Evolutionary conservation across 805 yeast genomes (phyloP), one percentile per base, ranked within the genome.

Genomic region (Nakazawaea populi): DNA sequence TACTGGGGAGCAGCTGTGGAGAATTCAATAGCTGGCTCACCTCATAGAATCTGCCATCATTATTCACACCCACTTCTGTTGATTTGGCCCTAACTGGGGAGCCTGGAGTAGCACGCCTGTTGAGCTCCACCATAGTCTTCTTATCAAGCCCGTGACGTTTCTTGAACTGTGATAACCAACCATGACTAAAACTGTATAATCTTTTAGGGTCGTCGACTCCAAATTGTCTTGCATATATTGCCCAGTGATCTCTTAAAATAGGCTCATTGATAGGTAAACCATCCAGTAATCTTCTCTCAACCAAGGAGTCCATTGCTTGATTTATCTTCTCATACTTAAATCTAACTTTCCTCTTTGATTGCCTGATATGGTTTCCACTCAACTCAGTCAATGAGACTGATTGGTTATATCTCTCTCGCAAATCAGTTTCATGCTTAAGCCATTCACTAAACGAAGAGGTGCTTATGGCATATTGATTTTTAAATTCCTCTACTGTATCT

Each of bases 161-260:
- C 61, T 81, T 81, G 63, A 81, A 81, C 57, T 77, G 83, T 10
- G 78, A 68, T 42, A 81, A 63, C 86, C 86, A 81, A 7, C 87
- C 87, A 60, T 80, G 85, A 55, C 82, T 75, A 55, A 79, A 81
- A 12, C 74, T 70, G 30, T 70, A 72, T 50, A 76, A 61, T 49
- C 87, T 65, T 59, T 80, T 81, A 3, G 85, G 84, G 56, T 81
- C 83, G 6, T 74, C 77, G 2, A 81, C 83, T 8, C 85, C 85
- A 58, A 62, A 77, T 57, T 73, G 70, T 51, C 75, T 75, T 2
- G 84, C 85, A 57, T 70, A 77, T 32, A 71, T 64, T 11, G 73
- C 67, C 87, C 87, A 81, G 58, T 77, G 75, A 46, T 76, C 80
- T 38, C 85, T 65, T 43, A 81, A 62, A 5, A 79, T 66, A 1